Base-by-base conservation (phyloP, 2,329 filamentous ascomycete genomes). In the Trichoderma pleuroti region DNA sequence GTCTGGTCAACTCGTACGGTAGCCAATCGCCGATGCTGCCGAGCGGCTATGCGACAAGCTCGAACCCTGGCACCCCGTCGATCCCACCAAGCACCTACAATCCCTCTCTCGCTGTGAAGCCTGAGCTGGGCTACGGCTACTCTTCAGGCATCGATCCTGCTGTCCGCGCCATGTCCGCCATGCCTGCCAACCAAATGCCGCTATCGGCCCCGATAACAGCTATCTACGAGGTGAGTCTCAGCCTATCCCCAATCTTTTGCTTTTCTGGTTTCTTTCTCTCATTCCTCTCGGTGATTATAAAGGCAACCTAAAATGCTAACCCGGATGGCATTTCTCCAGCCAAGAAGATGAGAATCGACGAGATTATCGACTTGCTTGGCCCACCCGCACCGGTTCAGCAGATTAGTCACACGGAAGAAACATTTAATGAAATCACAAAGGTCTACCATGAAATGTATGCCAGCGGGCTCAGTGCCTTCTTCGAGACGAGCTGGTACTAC, bases 401-500 rank as follows among this genome's bases (percentile, higher is more conserved):
- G 74, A 84, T 87, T 32, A 85, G 87, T 71, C 84, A 83, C 76
- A 80, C 83, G 78, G 80, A 86, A 71, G 84, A 85, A 39, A 81
- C 80, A 26, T 76, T 92, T 63, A 88, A 90, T 75, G 90, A 93
- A 77, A 89, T 93, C 71, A 90, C 89, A 73, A 87, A 87, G 72
- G 80, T 95, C 18, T 97, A 92, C 80, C 87, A 88, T 75, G 90
- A 91, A 74, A 90, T 93, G 73, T 97, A 96, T 79, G 91, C 90
- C 5, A 87, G 87, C 1, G 91, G 90, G 9, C 87, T 96, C 60
- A 90, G 93, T 79, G 87, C 87, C 63, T 91, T 96, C 73, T 87
- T 97, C 73, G 94, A 98, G 79, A 92, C 93, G 8, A 86, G 86
- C 32, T 98, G 94, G 94, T 98, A 93, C 81, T 88, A 84, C 72